A percentile compares a stretch with the other conserved stretches of the same genome.
Evolutionary conservation across 2,329 filamentous ascomycete species (phyloP).

Genomic region (Ambrosiella cleistominuta): DNA sequence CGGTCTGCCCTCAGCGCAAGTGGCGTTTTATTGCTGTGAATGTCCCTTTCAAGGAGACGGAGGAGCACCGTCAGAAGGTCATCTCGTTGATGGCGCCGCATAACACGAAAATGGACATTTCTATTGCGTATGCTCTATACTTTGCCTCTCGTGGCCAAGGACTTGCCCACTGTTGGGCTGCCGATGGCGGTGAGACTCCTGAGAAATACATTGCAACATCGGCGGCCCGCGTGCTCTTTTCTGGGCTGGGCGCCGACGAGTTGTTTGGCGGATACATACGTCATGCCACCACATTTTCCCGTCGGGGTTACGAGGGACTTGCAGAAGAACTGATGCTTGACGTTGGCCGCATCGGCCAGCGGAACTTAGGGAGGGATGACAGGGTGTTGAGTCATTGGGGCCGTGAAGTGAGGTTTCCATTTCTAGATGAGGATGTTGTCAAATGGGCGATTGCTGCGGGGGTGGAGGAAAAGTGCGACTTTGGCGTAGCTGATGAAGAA

Average conservation of each 20-base stretch:
- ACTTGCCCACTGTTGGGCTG: conserved; percentile 10
- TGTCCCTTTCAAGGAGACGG: conserved; percentile 59
- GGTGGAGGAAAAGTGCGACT: conserved; percentile 78
- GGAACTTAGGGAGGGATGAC: conserved; percentile 92
- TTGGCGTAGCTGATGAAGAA: conserved; percentile 24
- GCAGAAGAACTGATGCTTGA: conserved; percentile 73
- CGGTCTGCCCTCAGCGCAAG: conserved; percentile 46
- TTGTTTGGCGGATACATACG: conserved; percentile 86
- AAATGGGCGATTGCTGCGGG: conserved; percentile 57
- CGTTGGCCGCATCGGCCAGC: conserved; percentile 66
- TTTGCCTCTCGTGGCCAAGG: conserved; percentile 71
- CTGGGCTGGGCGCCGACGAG: conserved; percentile 87
- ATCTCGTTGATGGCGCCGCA: conserved; percentile 74
- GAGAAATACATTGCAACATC: conserved; percentile 38
- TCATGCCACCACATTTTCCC: conserved; percentile 58
- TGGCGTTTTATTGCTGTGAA: conserved; percentile 81
- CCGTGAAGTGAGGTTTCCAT: conserved; percentile 78
- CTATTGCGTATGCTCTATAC: conserved; percentile 84
- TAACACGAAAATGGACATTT: conserved; percentile 97
- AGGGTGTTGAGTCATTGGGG: conserved; percentile 79
- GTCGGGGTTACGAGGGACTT: conserved; percentile 51
- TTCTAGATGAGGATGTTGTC: conserved; percentile 74
- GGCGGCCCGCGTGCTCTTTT: conserved; percentile 66
- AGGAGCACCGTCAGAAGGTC: conserved; percentile 50
- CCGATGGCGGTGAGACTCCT: not conserved